phyloP scores from a whole-genome alignment of 1,284 basidiomycete species.

The Rhodofomes roseus region DNA sequence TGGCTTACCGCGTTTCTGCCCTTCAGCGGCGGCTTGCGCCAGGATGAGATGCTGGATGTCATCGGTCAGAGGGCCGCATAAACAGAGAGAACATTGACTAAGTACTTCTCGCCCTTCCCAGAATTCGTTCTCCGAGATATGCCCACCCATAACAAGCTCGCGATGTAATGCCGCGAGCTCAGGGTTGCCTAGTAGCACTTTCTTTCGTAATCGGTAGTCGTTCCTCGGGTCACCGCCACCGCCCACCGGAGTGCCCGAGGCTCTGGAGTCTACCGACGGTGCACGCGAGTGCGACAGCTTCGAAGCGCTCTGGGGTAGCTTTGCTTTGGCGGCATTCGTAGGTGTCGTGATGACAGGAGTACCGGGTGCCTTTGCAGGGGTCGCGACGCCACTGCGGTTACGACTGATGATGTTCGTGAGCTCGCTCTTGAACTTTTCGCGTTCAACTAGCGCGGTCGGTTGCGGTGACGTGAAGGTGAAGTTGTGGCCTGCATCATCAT shows the following conservation, averaged over 20 bases:
- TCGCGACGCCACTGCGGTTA: constrained; percentile 46
- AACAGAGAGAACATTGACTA: neutral
- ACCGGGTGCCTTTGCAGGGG: constrained; percentile 15
- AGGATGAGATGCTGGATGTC: constrained; percentile 58
- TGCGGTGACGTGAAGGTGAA: constrained; percentile 75
- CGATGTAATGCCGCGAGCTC: constrained; percentile 78
- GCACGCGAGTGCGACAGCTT: constrained; percentile 50
- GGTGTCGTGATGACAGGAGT: constrained; percentile 29
- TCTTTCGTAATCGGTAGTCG: constrained; percentile 73
- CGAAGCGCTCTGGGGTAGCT: constrained; percentile 26
- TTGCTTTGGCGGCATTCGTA: constrained; percentile 18
- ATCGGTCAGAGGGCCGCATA: constrained; percentile 4
- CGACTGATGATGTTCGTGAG: constrained; percentile 70
- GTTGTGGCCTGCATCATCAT: constrained; percentile 68
- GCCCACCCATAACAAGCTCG: constrained; percentile 80
- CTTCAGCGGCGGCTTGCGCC: constrained; percentile 67
- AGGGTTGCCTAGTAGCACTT: constrained; percentile 73
- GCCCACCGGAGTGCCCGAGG: constrained; percentile 48
- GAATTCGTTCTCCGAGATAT: constrained; percentile 90
- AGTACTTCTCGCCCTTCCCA: constrained; percentile 90
- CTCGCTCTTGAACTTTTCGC: constrained; percentile 77
- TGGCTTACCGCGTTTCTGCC: constrained; percentile 78
- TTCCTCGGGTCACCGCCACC: constrained; percentile 52
- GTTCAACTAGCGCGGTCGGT: constrained; percentile 56
- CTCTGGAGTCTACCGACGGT: constrained; percentile 53